Evolutionary conservation across 345 rosid species (phyloP), one percentile per base, ranked within the genome.

Genomic region (Salix koriyanagi): DNA sequence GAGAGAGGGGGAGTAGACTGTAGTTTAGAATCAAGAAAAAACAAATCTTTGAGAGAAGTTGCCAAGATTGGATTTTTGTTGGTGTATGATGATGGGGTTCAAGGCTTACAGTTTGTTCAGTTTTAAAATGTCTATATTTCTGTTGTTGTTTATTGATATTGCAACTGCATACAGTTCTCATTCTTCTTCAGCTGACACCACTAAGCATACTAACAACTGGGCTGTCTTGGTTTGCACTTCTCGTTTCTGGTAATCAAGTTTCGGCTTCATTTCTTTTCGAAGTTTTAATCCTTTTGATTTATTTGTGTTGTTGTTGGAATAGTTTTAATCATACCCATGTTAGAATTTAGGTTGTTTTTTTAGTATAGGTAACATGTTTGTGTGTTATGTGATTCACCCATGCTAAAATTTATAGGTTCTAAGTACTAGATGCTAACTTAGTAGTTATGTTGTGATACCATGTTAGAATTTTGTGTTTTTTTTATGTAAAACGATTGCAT

Each of bases 151-250:
- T 13, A 25, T 41, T 15, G 16, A 36, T 65, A 62, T 26, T 69
- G 64, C 74, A 10, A 23, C 46, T 62, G 82, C 74, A 4, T 74
- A 60, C 54, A 65, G 84, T 25, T 66, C 77, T 65, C 72, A 73
- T 71, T 65, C 87, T 66, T 87, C 94, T 69, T 81, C 90, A 36
- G 86, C 88, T 66, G 95, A 91, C 76, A 81, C 93, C 50, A 76
- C 94, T 23, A 88, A 87, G 79, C 98, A 92, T 83, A 94, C 98
- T 67, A 96, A 96, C 87, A 96, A 93, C 77, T 96, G 99, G 99
- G 99, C 99, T 72, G 97, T 96, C 41, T 81, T 96, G 75, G 99
- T 96, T 84, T 96, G 99, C 90, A 94, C 98, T 52, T 96, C 98
- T 85, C 97, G 97, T 67, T 93, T 92, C 90, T 96, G 99, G 99